Conservation (phyloP, 768 basidiomycete genomes). For the Boletus tylopilopsis region DNA sequence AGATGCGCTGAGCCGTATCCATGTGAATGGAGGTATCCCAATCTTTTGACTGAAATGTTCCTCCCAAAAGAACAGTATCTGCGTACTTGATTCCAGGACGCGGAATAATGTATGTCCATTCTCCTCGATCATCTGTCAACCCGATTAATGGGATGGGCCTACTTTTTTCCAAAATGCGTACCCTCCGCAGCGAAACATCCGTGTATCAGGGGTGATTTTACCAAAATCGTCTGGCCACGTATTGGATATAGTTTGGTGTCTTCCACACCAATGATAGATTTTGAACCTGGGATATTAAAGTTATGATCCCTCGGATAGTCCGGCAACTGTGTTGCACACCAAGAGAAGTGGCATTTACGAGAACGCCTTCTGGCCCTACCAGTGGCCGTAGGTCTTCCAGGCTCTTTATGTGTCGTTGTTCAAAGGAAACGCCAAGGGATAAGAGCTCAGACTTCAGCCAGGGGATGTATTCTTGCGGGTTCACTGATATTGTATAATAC, state of each 20-base stretch:
- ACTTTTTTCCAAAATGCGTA: conserved; percentile 9
- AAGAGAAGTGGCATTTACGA: conserved; percentile 56
- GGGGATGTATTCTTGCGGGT: conserved; percentile 48
- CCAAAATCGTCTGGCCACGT: conserved; percentile 79
- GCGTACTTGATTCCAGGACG: conserved; percentile 43
- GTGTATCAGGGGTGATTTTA: conserved; percentile 62
- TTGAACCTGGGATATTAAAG: conserved; percentile 44
- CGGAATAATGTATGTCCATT: conserved; percentile 58
- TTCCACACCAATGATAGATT: conserved; percentile 75
- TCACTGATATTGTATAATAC: conserved; percentile 46
- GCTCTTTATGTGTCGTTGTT: conserved; percentile 38
- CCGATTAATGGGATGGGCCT: not conserved
- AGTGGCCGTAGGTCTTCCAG: conserved; percentile 45
- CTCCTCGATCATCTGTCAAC: conserved; percentile 23
- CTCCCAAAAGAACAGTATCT: conserved; percentile 51
- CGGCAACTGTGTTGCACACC: conserved; percentile 33
- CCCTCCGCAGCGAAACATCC: conserved; percentile 31
- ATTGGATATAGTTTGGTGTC: conserved; percentile 73
- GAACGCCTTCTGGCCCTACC: conserved; percentile 34
- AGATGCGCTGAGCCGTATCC: conserved; percentile 40
- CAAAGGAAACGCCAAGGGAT: conserved; percentile 41
- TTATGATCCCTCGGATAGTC: not conserved
- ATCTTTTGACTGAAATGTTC: conserved; percentile 47
- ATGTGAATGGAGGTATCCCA: conserved; percentile 50
- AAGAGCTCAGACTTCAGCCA: conserved; percentile 43